Percentiles rank a stretch among this genome's conserved stretches.
These are phyloP conservation scores for Stentor coeruleus DNA, from an alignment of 73 alveolate species.

Conservation along the genomic window DNA sequence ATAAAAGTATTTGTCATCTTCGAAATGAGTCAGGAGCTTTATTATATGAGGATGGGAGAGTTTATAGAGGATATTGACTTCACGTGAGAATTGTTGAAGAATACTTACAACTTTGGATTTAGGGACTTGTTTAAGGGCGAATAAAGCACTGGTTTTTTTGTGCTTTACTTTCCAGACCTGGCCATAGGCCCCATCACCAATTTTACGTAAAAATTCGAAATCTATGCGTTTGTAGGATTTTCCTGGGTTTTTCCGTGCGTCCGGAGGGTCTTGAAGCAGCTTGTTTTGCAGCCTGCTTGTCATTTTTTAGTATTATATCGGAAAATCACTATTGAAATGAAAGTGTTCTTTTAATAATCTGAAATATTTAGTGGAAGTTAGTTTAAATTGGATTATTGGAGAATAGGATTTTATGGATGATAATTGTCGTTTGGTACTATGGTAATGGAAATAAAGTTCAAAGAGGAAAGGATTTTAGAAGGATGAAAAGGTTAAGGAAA, in stretches of 20 bases:
- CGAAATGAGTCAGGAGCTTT: conserved; percentile 58
- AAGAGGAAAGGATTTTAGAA: too few species aligned
- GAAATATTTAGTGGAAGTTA: too few species aligned
- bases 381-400: too few species aligned
- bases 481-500: too few species aligned
- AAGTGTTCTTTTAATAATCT: too few species aligned
- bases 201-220: background rate
- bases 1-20: conserved; percentile 57
- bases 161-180: conserved; percentile 5
- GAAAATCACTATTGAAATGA: too few species aligned
- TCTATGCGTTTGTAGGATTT: background rate
- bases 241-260: background rate
- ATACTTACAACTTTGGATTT: background rate
- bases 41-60: conserved; percentile 70
- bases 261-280: background rate
- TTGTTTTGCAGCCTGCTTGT: background rate
- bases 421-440: too few species aligned
- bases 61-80: conserved; percentile 68
- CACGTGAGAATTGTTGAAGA: conserved; percentile 60
- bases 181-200: background rate
- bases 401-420: too few species aligned
- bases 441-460: too few species aligned
- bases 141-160: background rate
- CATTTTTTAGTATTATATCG: background rate
- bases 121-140: background rate